Evolutionary conservation across 169 alveolate species (phyloP), one percentile per base, ranked within the genome.

Genomic region (Miamiensis avidus): DNA sequence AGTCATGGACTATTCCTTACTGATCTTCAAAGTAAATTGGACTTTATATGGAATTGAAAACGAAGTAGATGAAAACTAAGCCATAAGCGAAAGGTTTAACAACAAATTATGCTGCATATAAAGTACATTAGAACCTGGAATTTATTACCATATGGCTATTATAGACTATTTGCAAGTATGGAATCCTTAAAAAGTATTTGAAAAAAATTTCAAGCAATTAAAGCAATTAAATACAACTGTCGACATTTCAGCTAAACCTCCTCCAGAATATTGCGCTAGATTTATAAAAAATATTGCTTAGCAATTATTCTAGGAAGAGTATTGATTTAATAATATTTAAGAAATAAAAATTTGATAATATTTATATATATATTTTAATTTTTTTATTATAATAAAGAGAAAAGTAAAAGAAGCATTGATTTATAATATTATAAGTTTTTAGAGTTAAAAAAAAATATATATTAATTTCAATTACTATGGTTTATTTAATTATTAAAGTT

Each of bases 151-250:
- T 64, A 75, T 86, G 31, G 90, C 84, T 31, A 81, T 86, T 28
- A 86, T 86, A n/a, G 90, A 86, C 33, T 86, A 86, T 34, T 65
- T 86, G 25, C 33, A 86, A 81, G 78, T 34, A n/a, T 86, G 87
- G 86, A 86, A 79, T 89, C 72, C 82, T 20, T 65, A 79, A 76
- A 89, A 84, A 81, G 82, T 74, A 69, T 32, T 84, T 27, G 87
- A 81, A 65, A 65, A 88, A 65, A 69, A 79, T 31, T 74, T 81
- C 31, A 82, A 84, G 32, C 78, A 83, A 78, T 31, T 83, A 27
- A 49, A 74, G 25, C 74, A 76, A 26, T 75, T 89, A 65, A 82
- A 89, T 74, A 34, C 75, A 25, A 79, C 76, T 34, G 49, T 84
- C 49, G 88, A 89, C 31, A 82, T 86, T 64, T 84, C 87, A 33